These are phyloP conservation scores for Alternaria alternata DNA, from an alignment of 2,329 filamentous ascomycete species.

Conservation along the genomic window DNA sequence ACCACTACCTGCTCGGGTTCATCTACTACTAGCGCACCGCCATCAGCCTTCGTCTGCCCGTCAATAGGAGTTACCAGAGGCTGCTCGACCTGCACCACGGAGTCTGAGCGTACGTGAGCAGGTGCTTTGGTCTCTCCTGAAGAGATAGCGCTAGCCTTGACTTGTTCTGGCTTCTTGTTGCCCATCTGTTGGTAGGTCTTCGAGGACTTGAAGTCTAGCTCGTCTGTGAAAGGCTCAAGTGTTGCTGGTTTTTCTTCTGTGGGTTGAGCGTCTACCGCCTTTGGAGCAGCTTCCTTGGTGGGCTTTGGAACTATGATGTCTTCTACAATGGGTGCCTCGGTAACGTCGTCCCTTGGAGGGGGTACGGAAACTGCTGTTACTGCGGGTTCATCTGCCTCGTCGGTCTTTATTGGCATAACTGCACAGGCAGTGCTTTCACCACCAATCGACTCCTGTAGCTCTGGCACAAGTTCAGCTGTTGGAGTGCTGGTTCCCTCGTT, in stretches of 20 bases:
- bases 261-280: conserved; percentile 13
- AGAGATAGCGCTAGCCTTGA: neutral
- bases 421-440: neutral
- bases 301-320: neutral
- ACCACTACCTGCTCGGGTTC: neutral
- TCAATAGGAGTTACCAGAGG: neutral
- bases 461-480: conserved; percentile 1
- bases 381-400: neutral
- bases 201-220: conserved; percentile 22
- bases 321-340: neutral
- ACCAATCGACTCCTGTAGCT: neutral
- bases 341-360: neutral
- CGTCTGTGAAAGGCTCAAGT: conserved; percentile 27
- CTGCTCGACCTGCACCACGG: conserved; percentile 22
- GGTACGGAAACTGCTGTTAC: neutral
- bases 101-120: conserved; percentile 22
- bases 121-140: neutral
- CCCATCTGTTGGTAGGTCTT: conserved; percentile 26
- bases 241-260: conserved; percentile 4
- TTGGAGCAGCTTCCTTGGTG: neutral
- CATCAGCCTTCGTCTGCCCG: neutral
- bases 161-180: conserved; percentile 12
- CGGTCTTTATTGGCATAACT: neutral
- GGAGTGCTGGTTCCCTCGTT: conserved; percentile 3
- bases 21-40: neutral